A percentile compares a stretch with the other conserved stretches of the same genome.
Conservation (phyloP, 164 flowering plant genomes). For the Aristolochia californica region DNA sequence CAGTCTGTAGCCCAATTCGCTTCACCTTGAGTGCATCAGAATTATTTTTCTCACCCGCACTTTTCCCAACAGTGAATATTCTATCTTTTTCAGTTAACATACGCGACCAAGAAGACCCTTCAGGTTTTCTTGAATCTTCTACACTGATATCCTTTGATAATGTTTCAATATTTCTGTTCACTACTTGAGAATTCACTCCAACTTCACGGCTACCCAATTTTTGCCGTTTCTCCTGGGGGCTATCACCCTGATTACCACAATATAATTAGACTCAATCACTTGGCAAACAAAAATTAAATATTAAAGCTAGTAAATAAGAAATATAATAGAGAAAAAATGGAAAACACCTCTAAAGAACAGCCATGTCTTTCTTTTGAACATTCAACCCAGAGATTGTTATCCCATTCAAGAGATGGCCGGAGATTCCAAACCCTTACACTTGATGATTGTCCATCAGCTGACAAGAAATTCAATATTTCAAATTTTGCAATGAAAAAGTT, state of each 20-base stretch:
- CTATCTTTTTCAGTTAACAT: conserved; percentile 46
- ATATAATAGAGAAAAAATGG: too few species aligned
- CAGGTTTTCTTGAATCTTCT: conserved; percentile 30
- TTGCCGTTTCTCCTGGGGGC: conserved; percentile 58
- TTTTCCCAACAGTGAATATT: conserved; percentile 56
- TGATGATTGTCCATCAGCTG: conserved; percentile 63
- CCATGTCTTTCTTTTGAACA: conserved; percentile 28
- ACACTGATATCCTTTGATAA: conserved; percentile 14
- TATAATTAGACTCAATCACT: not conserved
- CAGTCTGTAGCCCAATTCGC: conserved; percentile 60
- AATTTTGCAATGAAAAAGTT: not conserved
- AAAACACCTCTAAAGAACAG: not conserved
- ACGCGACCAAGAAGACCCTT: conserved; percentile 22
- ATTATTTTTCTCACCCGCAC: conserved; percentile 28
- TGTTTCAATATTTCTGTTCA: conserved; percentile 32
- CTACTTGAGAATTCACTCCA: conserved; percentile 21
- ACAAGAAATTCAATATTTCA: conserved; percentile 1
- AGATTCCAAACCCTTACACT: conserved; percentile 70
- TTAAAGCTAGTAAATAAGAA: too few species aligned
- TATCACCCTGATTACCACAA: conserved; percentile 43
- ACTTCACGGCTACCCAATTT: conserved; percentile 28
- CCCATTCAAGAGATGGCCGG: conserved; percentile 74
- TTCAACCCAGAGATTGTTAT: conserved; percentile 74
- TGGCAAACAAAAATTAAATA: not conserved
- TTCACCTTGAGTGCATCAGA: conserved; percentile 33